Conservation (phyloP, 148 eudicot species). For the Rhododendron henanense region DNA sequence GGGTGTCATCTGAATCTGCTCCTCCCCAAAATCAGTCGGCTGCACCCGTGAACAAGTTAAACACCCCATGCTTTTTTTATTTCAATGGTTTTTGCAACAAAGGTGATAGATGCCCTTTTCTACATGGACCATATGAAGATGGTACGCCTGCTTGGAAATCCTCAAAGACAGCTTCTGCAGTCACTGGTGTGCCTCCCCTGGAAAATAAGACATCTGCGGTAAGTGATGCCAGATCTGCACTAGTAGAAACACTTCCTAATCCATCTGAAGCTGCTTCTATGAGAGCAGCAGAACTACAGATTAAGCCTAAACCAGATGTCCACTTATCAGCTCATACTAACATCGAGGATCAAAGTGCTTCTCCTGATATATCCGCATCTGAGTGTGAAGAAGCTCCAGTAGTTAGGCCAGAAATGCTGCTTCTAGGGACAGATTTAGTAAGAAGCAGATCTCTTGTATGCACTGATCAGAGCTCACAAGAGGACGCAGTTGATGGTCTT, state of each 20-base stretch:
- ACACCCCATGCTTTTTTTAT: constrained; percentile 58
- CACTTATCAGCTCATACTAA: constrained; percentile 10
- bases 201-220: constrained; percentile 30
- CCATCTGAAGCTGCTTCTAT: constrained; percentile 20
- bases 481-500: constrained; percentile 25
- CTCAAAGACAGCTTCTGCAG: constrained; percentile 24
- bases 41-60: constrained; percentile 35
- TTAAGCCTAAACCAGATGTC: constrained; percentile 17
- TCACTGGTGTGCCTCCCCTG: constrained; percentile 19
- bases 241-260: constrained; percentile 14
- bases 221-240: constrained; percentile 24
- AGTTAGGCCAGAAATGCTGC: constrained; percentile 22
- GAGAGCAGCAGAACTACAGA: constrained; percentile 9
- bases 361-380: constrained; percentile 19
- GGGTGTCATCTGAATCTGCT: constrained; percentile 34
- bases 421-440: constrained; percentile 21
- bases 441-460: constrained; percentile 29
- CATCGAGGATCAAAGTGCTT: constrained; percentile 19
- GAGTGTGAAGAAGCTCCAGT: constrained; percentile 31
- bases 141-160: constrained; percentile 23
- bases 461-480: constrained; percentile 54
- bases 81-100: constrained; percentile 58
- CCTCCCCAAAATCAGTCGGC: constrained; percentile 18
- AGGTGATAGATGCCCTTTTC: constrained; percentile 59
- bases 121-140: constrained; percentile 40